Percentiles rank a stretch among this genome's conserved stretches.
Conservation (phyloP, 2,329 filamentous ascomycete genomes). For the Nectriaceae sp. region DNA sequence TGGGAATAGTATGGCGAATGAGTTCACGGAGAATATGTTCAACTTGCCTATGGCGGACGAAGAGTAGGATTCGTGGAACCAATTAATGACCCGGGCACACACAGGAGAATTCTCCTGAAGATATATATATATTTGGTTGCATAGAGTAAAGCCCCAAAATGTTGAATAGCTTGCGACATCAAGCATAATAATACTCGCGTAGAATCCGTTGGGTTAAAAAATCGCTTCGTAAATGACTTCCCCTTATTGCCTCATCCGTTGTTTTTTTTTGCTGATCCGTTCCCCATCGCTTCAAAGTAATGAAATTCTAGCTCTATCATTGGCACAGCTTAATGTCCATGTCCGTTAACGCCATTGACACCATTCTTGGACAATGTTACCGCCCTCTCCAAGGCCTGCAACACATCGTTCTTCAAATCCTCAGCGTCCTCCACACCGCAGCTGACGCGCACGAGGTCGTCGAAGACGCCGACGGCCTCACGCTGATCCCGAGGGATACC, state of each 20-base stretch:
- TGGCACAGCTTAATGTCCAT: neutral
- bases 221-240: neutral
- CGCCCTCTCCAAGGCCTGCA: slow-evolving; percentile 80
- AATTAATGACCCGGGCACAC: too few relatives aligned
- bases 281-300: neutral
- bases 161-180: slow-evolving; percentile 2
- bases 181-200: too few relatives aligned
- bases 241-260: neutral
- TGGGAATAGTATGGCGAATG: slow-evolving; percentile 31
- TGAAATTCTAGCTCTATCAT: neutral
- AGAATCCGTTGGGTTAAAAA: neutral
- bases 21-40: slow-evolving; percentile 34
- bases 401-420: slow-evolving; percentile 79
- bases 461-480: slow-evolving; percentile 90
- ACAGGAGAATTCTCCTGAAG: neutral
- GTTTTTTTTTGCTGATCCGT: neutral
- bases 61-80: too few relatives aligned
- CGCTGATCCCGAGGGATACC: slow-evolving; percentile 89
- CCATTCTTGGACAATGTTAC: slow-evolving; percentile 44
- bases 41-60: slow-evolving; percentile 1
- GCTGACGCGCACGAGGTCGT: slow-evolving; percentile 90
- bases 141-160: slow-evolving; percentile 4
- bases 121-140: too few relatives aligned
- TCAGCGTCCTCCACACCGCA: slow-evolving; percentile 91
- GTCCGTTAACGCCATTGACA: slow-evolving; percentile 25